Evolutionary conservation across 2,329 filamentous ascomycete genomes (phyloP), one percentile per base, ranked within the genome.

Genomic region (Trichoderma gracile): DNA sequence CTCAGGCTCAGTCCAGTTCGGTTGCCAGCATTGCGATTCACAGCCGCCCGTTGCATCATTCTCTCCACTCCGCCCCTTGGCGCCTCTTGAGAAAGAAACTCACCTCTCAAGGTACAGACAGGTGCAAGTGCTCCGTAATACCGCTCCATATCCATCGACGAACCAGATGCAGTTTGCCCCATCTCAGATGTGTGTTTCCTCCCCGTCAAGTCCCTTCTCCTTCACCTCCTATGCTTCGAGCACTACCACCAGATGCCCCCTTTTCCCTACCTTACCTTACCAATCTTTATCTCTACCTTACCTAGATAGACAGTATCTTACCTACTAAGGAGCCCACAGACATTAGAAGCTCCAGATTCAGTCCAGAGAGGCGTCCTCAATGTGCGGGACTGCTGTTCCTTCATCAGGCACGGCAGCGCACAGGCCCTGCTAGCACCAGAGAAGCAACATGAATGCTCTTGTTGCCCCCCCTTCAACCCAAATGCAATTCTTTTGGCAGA

Each of bases 371-470:
- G 30, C 57, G 23, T 43, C 15, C n/a, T 49, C 30, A 33, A 38
- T 62, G 27, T 38, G 60, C 60, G 60, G 60, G 60, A 56, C 60
- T 50, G 43, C 33, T 63, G 45, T 57, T 53, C 38, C 46, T 50
- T 57, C 64, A 57, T 57, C 64, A 65, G 52, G 64, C 64, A 63
- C 63, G 33, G 27, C 57, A 42, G 30, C 40, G 50, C 62, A 60
- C 62, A 65, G 56, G 55, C 46, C 63, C 56, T 25, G 10, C 5
- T 5, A 12, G 33, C 33, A 38, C 33, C 43, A 49, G 58, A 63
- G 5, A 57, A 38, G 50, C 38, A 27, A 30, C 27, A 23, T 53
- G 30, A 42, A 47, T 54, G 55, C 62, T 45, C n/a, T n/a, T n/a
- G n/a, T n/a, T n/a, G n/a, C n/a, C n/a, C n/a, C 56, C 30, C 30